Conservation (phyloP, 768 basidiomycete genomes). For the Tylopilus balloui region DNA sequence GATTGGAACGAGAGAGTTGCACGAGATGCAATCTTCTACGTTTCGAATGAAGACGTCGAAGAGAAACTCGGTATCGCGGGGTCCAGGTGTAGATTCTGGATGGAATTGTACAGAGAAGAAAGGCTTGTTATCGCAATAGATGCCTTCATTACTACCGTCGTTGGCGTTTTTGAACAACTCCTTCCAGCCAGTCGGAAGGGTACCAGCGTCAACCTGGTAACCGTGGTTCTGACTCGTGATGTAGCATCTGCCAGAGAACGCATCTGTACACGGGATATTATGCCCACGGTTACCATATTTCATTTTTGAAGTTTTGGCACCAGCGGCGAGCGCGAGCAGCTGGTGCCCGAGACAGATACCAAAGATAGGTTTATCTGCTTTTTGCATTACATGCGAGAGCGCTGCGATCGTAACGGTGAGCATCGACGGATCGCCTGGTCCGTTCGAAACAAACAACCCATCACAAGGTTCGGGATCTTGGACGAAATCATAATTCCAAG, state of each 20-base stretch:
- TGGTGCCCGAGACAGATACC: constrained; percentile 99
- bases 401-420: constrained; percentile 67
- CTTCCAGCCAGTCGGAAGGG: constrained; percentile 83
- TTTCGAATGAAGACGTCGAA: constrained; percentile 97
- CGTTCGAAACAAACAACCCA: constrained; percentile 95
- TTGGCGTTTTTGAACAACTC: constrained; percentile 96
- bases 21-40: constrained; percentile 66
- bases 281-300: constrained; percentile 99
- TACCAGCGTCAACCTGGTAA: constrained; percentile 81
- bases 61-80: constrained; percentile 96
- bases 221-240: constrained; percentile 99
- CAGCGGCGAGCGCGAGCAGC: constrained; percentile 89
- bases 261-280: constrained; percentile 96
- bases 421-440: constrained; percentile 93
- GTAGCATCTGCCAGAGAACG: constrained; percentile 92
- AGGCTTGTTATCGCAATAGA: constrained; percentile 87
- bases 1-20: constrained; percentile 52
- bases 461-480: constrained; percentile 79
- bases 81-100: constrained; percentile 94
- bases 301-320: constrained; percentile 96
- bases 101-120: constrained; percentile 99
- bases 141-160: constrained; percentile 96
- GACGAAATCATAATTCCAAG: constrained; percentile 94
- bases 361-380: constrained; percentile 83
- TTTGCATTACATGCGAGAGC: constrained; percentile 62